These are phyloP conservation scores for Cyclotella kingstonii DNA, from an alignment of 108 stramenopile species.

Conservation along the genomic window DNA sequence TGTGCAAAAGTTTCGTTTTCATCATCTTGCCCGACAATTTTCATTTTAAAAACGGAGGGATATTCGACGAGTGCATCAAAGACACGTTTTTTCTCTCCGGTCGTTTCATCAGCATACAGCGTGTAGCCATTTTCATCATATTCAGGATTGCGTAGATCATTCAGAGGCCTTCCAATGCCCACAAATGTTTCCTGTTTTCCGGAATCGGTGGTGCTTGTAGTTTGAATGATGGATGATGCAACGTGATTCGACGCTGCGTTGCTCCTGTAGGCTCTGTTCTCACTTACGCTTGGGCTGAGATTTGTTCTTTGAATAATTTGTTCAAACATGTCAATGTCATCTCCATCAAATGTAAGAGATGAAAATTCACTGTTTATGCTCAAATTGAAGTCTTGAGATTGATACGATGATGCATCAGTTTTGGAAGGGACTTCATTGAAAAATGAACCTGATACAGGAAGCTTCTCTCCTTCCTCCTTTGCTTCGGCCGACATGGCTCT, in stretches of 20 bases:
- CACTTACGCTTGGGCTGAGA: slow-evolving; percentile 12
- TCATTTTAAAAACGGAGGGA: slow-evolving; percentile 83
- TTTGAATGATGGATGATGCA: slow-evolving; percentile 28
- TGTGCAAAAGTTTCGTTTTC: slow-evolving; percentile 72
- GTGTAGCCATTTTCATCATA: slow-evolving; percentile 89
- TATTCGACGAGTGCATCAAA: slow-evolving; percentile 91
- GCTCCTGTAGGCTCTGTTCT: slow-evolving; percentile 23
- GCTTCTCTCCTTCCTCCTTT: slow-evolving; percentile 15
- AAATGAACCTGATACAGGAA: slow-evolving; percentile 41
- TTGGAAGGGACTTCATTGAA: slow-evolving; percentile 42
- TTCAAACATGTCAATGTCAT: slow-evolving; percentile 36
- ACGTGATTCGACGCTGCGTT: slow-evolving; percentile 31
- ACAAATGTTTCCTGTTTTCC: slow-evolving; percentile 57
- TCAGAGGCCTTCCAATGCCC: slow-evolving; percentile 68
- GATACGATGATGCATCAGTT: not conserved
- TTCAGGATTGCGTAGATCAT: slow-evolving; percentile 78
- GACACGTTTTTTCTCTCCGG: slow-evolving; percentile 85
- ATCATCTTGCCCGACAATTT: slow-evolving; percentile 74
- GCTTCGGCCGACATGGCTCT: slow-evolving; percentile 14
- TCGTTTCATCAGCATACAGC: slow-evolving; percentile 79
- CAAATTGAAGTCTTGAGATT: not conserved
- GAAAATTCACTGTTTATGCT: not conserved
- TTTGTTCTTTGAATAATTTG: slow-evolving; percentile 32
- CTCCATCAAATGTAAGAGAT: slow-evolving; percentile 1
- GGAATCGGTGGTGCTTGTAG: slow-evolving; percentile 14